Conservation (phyloP, 768 basidiomycete species). For the Pleurotus eryngii region DNA sequence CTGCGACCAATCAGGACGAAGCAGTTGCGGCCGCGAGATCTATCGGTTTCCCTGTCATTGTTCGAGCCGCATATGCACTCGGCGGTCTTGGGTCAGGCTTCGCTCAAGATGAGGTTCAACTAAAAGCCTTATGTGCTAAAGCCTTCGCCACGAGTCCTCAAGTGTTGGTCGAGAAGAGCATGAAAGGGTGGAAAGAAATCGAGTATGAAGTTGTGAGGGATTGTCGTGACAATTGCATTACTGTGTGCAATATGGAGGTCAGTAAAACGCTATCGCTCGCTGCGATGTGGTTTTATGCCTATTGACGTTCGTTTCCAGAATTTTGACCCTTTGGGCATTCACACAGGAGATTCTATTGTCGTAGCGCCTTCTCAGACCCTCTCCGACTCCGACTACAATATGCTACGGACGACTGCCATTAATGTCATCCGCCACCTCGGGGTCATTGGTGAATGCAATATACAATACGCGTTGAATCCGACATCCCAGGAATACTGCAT, state of each 20-base stretch:
- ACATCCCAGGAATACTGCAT: slow-evolving; percentile 96
- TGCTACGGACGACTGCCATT: slow-evolving; percentile 97
- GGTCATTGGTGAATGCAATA: slow-evolving; percentile 98
- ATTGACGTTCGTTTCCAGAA: slow-evolving; percentile 53
- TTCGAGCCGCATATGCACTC: slow-evolving; percentile 94
- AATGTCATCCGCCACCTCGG: slow-evolving; percentile 99
- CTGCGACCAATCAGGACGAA: slow-evolving; percentile 84
- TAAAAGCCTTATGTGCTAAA: slow-evolving; percentile 84
- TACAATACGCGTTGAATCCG: slow-evolving; percentile 97
- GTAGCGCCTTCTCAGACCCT: slow-evolving; percentile 97
- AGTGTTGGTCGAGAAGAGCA: slow-evolving; percentile 97
- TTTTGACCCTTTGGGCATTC: slow-evolving; percentile 97
- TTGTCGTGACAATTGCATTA: slow-evolving; percentile 97
- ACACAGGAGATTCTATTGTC: slow-evolving; percentile 98
- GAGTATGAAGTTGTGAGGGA: slow-evolving; percentile 99
- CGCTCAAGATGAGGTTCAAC: slow-evolving; percentile 89
- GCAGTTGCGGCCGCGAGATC: slow-evolving; percentile 75
- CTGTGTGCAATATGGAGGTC: slow-evolving; percentile 99
- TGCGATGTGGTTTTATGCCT: no score
- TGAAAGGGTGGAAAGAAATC: slow-evolving; percentile 99
- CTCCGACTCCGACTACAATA: slow-evolving; percentile 99
- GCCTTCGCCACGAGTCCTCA: slow-evolving; percentile 98
- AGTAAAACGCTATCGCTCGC: slow-evolving; percentile 20
- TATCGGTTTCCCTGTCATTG: slow-evolving; percentile 95
- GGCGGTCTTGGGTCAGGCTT: slow-evolving; percentile 96